These are phyloP conservation scores for Amniculicola lignicola DNA, from an alignment of 495 filamentous ascomycete species.

Conservation along the genomic window DNA sequence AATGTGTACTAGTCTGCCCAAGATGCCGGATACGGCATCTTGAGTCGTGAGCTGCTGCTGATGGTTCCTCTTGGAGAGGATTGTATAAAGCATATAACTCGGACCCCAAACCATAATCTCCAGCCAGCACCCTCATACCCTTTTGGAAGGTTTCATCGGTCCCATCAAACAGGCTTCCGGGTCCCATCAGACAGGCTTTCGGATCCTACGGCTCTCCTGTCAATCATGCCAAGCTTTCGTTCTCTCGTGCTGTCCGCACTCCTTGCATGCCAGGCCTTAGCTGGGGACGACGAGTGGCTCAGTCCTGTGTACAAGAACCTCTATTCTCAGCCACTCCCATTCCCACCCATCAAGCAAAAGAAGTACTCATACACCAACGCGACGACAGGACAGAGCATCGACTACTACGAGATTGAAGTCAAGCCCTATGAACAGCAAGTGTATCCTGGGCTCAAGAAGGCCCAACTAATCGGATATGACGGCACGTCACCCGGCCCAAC, in stretches of 20 bases:
- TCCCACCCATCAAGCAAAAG: conserved; percentile 48
- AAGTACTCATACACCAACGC: conserved; percentile 26
- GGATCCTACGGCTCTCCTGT: neutral
- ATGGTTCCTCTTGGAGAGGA: too few species aligned
- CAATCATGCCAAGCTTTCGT: conserved; percentile 9
- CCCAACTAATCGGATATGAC: conserved; percentile 52
- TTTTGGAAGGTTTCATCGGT: too few species aligned
- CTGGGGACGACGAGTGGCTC: conserved; percentile 28
- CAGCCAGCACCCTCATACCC: too few species aligned
- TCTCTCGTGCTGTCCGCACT: conserved; percentile 9
- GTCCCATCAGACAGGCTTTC: neutral
- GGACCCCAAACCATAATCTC: too few species aligned
- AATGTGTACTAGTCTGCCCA: too few species aligned
- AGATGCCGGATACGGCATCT: too few species aligned
- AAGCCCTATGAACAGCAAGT: conserved; percentile 46
- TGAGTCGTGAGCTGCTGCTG: too few species aligned
- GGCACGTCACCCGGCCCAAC: conserved; percentile 55
- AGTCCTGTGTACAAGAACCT: conserved; percentile 46
- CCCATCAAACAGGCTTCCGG: too few species aligned
- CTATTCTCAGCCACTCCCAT: conserved; percentile 49
- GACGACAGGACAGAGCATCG: conserved; percentile 37
- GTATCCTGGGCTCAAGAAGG: conserved; percentile 48
- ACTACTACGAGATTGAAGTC: conserved; percentile 52
- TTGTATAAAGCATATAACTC: too few species aligned
- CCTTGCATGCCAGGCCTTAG: conserved; percentile 13